These are phyloP conservation scores for Trifolium pratense DNA, from an alignment of 306 rosid species.

Conservation along the genomic window DNA sequence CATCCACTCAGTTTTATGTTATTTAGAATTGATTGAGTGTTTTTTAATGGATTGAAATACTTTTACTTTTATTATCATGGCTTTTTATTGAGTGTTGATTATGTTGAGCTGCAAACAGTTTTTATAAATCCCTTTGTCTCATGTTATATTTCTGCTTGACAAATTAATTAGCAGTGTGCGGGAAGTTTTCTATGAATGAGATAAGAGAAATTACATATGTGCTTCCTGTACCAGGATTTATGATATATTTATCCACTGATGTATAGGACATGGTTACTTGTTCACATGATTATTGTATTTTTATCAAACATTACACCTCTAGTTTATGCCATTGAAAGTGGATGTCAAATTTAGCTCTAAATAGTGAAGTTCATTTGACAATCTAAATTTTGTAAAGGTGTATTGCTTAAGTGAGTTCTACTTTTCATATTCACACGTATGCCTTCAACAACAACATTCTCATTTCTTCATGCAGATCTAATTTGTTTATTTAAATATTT, in stretches of 20 bases:
- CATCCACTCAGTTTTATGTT: constrained; percentile 8
- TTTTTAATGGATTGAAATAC: constrained; percentile 15
- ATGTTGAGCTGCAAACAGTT: constrained; percentile 15
- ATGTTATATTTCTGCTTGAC: constrained; percentile 26
- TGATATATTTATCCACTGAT: constrained; percentile 7
- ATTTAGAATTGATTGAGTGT: constrained; percentile 1
- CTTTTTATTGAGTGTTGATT: constrained; percentile 18
- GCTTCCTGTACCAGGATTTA: neutral
- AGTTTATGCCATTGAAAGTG: neutral
- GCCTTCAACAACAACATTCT: constrained; percentile 13
- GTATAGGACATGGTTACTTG: constrained; percentile 17
- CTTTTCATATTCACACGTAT: constrained; percentile 5
- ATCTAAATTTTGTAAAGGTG: neutral
- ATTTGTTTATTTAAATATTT: constrained; percentile 1
- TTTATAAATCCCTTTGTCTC: neutral
- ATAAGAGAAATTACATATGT: neutral
- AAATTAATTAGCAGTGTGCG: constrained; percentile 19
- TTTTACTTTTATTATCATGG: neutral
- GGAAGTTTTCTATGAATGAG: constrained; percentile 2
- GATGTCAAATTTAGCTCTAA: neutral
- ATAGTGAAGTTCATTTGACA: constrained; percentile 19
- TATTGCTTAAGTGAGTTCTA: neutral
- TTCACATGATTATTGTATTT: constrained; percentile 1
- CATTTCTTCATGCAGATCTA: constrained; percentile 1
- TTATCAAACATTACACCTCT: neutral